These are phyloP conservation scores for Penicillium brevicompactum DNA, from an alignment of 2,329 filamentous ascomycete genomes.

Conservation along the genomic window DNA sequence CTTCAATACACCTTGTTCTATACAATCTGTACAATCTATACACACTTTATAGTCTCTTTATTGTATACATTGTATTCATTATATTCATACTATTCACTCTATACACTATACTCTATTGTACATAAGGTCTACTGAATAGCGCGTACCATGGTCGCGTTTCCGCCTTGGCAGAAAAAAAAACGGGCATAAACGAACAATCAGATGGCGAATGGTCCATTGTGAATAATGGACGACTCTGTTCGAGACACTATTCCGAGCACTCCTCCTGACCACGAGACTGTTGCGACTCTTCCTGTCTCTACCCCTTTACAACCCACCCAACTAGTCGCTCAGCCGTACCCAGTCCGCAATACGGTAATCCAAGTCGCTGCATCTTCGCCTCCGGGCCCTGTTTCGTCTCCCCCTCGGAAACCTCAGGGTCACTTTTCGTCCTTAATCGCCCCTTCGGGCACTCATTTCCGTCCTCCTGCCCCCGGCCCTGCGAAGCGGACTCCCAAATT, in stretches of 20 bases:
- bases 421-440: conserved; percentile 67
- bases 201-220: conserved; percentile 6
- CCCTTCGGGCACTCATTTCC: conserved; percentile 73
- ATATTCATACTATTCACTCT: too few species aligned
- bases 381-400: conserved; percentile 53
- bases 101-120: too few species aligned
- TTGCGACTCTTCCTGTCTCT: conserved; percentile 51
- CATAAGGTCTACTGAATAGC: not conserved
- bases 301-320: conserved; percentile 59
- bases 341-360: conserved; percentile 51
- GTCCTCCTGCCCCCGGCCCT: conserved; percentile 51
- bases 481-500: conserved; percentile 43
- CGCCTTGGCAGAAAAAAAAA: conserved; percentile 31
- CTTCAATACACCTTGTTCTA: not conserved
- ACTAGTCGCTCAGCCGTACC: conserved; percentile 51
- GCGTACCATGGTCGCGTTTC: conserved; percentile 22
- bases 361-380: conserved; percentile 93
- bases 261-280: conserved; percentile 48
- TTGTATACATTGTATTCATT: too few species aligned
- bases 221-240: conserved; percentile 42
- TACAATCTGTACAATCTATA: not conserved
- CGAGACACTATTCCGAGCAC: conserved; percentile 40
- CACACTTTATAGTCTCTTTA: not conserved
- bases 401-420: conserved; percentile 40
- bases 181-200: conserved; percentile 18